Conservation (phyloP, 2,329 filamentous ascomycete species). For the Aspergillus sp. region DNA sequence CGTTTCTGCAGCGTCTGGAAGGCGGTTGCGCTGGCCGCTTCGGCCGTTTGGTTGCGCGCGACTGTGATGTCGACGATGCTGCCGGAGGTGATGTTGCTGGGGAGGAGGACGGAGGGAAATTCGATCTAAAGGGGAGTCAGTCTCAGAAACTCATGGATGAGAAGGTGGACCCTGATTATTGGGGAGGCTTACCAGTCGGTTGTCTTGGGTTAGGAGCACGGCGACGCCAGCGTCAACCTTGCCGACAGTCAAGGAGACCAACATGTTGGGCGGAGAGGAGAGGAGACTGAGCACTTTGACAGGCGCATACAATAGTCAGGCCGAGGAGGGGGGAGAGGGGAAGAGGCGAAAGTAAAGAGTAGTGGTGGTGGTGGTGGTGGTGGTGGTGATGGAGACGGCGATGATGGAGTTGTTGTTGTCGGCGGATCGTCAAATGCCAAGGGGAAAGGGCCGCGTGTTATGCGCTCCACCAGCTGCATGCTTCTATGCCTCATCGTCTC, state of each 20-base stretch:
- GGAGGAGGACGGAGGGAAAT: slow-evolving; percentile 95
- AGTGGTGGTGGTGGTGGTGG: background rate
- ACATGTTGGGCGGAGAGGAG: slow-evolving; percentile 58
- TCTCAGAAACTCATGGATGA: slow-evolving; percentile 1
- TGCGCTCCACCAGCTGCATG: background rate
- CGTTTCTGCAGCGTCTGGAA: slow-evolving; percentile 86
- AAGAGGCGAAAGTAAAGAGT: slow-evolving; percentile 8
- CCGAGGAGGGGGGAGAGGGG: slow-evolving; percentile 13
- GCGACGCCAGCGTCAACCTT: slow-evolving; percentile 99
- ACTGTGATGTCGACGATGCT: slow-evolving; percentile 98
- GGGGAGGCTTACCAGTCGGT: slow-evolving; percentile 71
- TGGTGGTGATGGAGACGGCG: slow-evolving; percentile 1
- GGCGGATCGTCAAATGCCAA: slow-evolving; percentile 22
- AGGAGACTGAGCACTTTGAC: background rate
- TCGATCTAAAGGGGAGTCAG: slow-evolving; percentile 69
- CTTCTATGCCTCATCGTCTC: slow-evolving; percentile 4
- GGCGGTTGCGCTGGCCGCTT: slow-evolving; percentile 68
- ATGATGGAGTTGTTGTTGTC: slow-evolving; percentile 8
- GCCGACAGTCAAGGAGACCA: slow-evolving; percentile 96
- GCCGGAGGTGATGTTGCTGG: slow-evolving; percentile 89
- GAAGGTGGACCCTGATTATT: background rate
- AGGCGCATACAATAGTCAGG: slow-evolving; percentile 5
- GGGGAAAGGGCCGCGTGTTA: slow-evolving; percentile 24
- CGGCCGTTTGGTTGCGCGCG: slow-evolving; percentile 77
- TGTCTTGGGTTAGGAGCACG: slow-evolving; percentile 93